Conservation (phyloP, 2,329 filamentous ascomycete species). For the Curvularia eragrostidis region DNA sequence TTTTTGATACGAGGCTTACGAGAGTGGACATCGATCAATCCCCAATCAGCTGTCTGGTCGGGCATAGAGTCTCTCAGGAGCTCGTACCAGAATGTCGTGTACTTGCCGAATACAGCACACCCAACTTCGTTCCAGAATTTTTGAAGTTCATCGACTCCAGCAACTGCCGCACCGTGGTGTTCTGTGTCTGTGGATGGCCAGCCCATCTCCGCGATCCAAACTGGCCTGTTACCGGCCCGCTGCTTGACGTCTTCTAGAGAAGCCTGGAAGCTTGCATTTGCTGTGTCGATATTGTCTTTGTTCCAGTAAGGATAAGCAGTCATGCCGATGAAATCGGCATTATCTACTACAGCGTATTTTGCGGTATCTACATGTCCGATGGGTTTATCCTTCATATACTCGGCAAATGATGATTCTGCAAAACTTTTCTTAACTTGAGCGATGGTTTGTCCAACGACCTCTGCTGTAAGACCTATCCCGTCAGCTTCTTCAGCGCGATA, state of each 20-base stretch:
- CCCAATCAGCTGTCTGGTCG: constrained; percentile 35
- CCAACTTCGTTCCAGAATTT: constrained; percentile 42
- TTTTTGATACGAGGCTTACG: constrained; percentile 29
- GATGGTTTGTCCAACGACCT: constrained; percentile 66
- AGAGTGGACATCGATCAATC: constrained; percentile 26
- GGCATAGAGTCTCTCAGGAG: constrained; percentile 33
- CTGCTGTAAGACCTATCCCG: constrained; percentile 68
- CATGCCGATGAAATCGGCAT: constrained; percentile 44
- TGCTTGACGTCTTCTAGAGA: constrained; percentile 30
- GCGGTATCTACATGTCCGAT: constrained; percentile 47
- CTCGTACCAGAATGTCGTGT: constrained; percentile 46
- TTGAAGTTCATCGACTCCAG: constrained; percentile 33
- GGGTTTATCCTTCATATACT: constrained; percentile 50
- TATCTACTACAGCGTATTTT: constrained; percentile 31
- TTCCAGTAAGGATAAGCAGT: constrained; percentile 46
- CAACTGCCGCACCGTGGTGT: constrained; percentile 17
- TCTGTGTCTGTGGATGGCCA: constrained; percentile 36
- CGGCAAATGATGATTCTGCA: constrained; percentile 63
- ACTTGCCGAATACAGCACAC: constrained; percentile 39
- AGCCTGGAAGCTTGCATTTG: constrained; percentile 48
- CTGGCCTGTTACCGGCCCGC: constrained; percentile 28
- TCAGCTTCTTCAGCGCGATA: constrained; percentile 61
- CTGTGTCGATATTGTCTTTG: constrained; percentile 38
- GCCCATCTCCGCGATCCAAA: constrained; percentile 48
- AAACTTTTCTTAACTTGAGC: constrained; percentile 53